Evolutionary conservation across 768 basidiomycete species (phyloP).

Genomic region (Boletus subparvulus): DNA sequence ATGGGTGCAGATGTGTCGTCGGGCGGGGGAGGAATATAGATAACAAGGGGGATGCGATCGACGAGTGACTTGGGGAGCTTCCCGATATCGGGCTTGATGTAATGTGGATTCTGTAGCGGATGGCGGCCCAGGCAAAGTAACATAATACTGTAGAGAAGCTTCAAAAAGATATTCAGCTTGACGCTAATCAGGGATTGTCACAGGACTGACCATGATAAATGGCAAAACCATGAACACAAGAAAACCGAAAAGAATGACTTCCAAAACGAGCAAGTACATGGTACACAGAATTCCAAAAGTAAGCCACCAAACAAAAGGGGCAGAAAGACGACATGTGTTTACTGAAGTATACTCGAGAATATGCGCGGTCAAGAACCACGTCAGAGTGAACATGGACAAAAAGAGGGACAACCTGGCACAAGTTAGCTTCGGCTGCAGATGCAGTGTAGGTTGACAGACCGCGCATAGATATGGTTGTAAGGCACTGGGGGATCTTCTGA

Average conservation of each 20-base stretch:
- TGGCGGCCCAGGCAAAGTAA: slow-evolving; percentile 78
- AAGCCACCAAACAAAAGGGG: slow-evolving; percentile 88
- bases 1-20: slow-evolving; percentile 40
- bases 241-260: slow-evolving; percentile 73
- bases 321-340: slow-evolving; percentile 65
- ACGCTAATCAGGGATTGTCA: neutral
- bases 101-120: slow-evolving; percentile 69
- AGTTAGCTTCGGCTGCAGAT: slow-evolving; percentile 12
- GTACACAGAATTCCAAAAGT: slow-evolving; percentile 77
- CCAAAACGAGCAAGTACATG: slow-evolving; percentile 71
- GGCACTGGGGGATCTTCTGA: slow-evolving; percentile 27
- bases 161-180: slow-evolving; percentile 6
- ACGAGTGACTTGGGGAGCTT: slow-evolving; percentile 71
- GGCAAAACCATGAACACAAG: slow-evolving; percentile 79
- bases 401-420: slow-evolving; percentile 52
- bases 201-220: slow-evolving; percentile 64
- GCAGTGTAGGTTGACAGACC: slow-evolving; percentile 17
- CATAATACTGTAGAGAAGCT: slow-evolving; percentile 79
- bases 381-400: slow-evolving; percentile 68
- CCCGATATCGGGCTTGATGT: slow-evolving; percentile 76
- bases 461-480: slow-evolving; percentile 29
- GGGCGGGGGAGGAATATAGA: slow-evolving; percentile 82
- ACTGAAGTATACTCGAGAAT: slow-evolving; percentile 77
- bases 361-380: slow-evolving; percentile 82
- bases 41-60: slow-evolving; percentile 77